Evolutionary conservation across 495 filamentous ascomycete genomes (phyloP), one percentile per base, ranked within the genome.

Genomic region (Lasiosphaeria hispida): DNA sequence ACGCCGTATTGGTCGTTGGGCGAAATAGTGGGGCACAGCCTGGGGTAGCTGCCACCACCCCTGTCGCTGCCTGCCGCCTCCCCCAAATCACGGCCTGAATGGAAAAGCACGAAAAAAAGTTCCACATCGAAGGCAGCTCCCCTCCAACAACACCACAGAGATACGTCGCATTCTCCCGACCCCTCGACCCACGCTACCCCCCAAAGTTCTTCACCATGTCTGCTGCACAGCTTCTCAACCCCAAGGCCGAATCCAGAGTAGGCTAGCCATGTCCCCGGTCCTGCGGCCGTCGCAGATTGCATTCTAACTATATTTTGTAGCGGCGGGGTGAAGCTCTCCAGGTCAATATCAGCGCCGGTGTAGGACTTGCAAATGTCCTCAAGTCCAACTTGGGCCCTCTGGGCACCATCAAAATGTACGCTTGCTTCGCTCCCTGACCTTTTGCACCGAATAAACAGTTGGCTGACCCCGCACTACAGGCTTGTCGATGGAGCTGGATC

Each of bases 241-340:
- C 93, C 36, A 97, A 97, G 77, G 94, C 94, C 65, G 94, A 98
- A 78, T 96, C 91, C 44, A 85, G 96, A 75, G 92, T 95, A 78
- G 65, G 87, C 57, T 15, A n/a, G 13, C 19, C 35, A 10, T 11
- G 4, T 30, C 58, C 33, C 42, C 35, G 18, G 52, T 59, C 36
- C 63, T 65, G 17, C 43, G 14, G 10, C 52, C 33, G 14, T 30
- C 11, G 60, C 3, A 13, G 60, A 58, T 60, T 65, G 47, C 48
- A 62, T 57, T 59, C 69, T 65, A 65, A 68, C 58, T 41, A 6
- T 59, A 44, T 65, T 65, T 67, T 52, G 58, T 74, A 96, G 91
- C 84, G 94, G 82, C 83, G 94, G 78, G 92, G 88, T 71, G 94
- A 98, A 82, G 94, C 94, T 75, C 80, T 98, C 60, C 85, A 81